Percentiles rank a stretch among this genome's conserved stretches.
phyloP scores from a whole-genome alignment of 2,329 filamentous ascomycete genomes.

The Teratosphaeria epicoccoides region DNA sequence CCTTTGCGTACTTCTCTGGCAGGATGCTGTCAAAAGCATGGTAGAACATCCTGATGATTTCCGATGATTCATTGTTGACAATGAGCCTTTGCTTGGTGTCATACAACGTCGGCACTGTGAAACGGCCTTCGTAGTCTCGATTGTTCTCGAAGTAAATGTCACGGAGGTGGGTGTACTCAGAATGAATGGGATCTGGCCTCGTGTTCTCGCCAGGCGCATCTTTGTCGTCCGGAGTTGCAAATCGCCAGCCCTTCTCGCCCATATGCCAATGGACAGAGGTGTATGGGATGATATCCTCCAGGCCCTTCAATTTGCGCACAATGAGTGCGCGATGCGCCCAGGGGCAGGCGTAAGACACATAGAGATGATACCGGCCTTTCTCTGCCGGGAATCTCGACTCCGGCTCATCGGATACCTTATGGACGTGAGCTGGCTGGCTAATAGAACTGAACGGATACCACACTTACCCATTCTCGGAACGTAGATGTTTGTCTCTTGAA shows the following conservation, averaged over 20 bases:
- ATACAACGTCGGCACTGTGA: constrained; percentile 80
- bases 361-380: constrained; percentile 86
- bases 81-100: constrained; percentile 66
- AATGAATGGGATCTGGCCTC: constrained; percentile 53
- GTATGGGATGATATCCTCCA: constrained; percentile 69
- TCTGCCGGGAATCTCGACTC: constrained; percentile 72
- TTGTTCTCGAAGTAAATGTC: constrained; percentile 71
- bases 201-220: constrained; percentile 43
- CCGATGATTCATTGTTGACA: constrained; percentile 83
- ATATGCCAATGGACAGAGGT: constrained; percentile 94
- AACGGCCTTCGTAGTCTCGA: constrained; percentile 62
- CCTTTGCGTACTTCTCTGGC: constrained; percentile 31
- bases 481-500: constrained; percentile 81
- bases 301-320: constrained; percentile 77
- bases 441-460: not conserved
- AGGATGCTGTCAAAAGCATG: constrained; percentile 59
- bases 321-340: constrained; percentile 90
- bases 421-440: not conserved
- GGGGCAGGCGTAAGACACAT: constrained; percentile 86
- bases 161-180: constrained; percentile 60
- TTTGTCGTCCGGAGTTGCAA: constrained; percentile 55
- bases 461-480: constrained; percentile 59
- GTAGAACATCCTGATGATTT: constrained; percentile 87
- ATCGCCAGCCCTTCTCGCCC: constrained; percentile 68
- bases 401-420: constrained; percentile 54